Evolutionary conservation across 2,329 filamentous ascomycete genomes (phyloP).

Genomic region (Aspergillus fumigatus): DNA sequence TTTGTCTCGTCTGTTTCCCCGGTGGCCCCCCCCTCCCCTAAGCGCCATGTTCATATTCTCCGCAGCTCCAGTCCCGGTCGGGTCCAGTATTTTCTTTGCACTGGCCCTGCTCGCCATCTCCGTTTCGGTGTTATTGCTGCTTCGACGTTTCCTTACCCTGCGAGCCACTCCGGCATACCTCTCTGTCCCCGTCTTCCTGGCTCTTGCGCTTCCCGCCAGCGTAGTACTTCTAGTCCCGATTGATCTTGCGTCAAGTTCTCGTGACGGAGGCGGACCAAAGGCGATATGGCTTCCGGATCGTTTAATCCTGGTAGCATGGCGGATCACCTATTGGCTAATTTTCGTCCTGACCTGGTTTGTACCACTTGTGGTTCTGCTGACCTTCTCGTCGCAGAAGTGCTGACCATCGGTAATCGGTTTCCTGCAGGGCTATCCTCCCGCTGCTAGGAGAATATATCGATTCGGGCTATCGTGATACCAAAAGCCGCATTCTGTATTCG

Average conservation of each 20-base stretch:
- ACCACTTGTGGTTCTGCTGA: neutral
- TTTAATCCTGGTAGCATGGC: slow-evolving; percentile 81
- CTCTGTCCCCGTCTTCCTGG: slow-evolving; percentile 87
- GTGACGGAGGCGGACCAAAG: slow-evolving; percentile 64
- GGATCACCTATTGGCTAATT: slow-evolving; percentile 95
- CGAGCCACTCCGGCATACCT: slow-evolving; percentile 88
- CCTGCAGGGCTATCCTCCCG: slow-evolving; percentile 76
- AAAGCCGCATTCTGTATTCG: slow-evolving; percentile 76
- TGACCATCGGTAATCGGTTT: slow-evolving; percentile 6
- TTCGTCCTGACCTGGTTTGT: slow-evolving; percentile 87
- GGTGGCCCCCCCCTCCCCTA: slow-evolving; percentile 18
- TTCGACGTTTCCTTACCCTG: slow-evolving; percentile 85
- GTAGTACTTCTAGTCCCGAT: slow-evolving; percentile 92
- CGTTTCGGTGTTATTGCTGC: slow-evolving; percentile 71
- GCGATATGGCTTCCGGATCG: slow-evolving; percentile 84
- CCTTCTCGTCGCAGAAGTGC: neutral
- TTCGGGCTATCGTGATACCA: slow-evolving; percentile 84
- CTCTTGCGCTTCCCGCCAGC: slow-evolving; percentile 86
- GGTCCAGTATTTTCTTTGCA: slow-evolving; percentile 73
- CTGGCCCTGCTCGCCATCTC: slow-evolving; percentile 70
- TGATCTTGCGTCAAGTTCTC: slow-evolving; percentile 82
- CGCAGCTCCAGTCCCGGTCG: slow-evolving; percentile 52
- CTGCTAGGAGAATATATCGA: slow-evolving; percentile 93
- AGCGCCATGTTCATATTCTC: slow-evolving; percentile 27
- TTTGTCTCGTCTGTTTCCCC: slow-evolving; percentile 6